Evolutionary conservation across 2,329 filamentous ascomycete species (phyloP), one percentile per base, ranked within the genome.

Genomic region (Rutstroemia sp.): DNA sequence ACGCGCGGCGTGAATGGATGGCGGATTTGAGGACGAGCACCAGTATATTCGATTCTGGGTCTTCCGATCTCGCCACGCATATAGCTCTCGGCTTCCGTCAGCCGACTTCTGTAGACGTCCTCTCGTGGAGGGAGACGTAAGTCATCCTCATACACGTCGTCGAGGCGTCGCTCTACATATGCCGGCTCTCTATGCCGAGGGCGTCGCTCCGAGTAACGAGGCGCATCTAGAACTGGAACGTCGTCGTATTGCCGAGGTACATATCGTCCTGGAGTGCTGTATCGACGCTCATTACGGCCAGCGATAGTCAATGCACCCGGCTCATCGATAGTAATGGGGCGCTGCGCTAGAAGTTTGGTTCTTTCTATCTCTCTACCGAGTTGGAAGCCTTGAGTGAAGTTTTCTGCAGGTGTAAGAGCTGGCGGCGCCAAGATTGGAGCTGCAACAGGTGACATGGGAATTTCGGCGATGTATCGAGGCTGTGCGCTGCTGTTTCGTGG

Each of bases 311-410:
- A 42, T 44, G 50, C 49, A 44, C 51, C 44, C 51, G 53, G 47
- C 16, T 56, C 53, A 27, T 56, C 39, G 25, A 45, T 18, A 7
- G 44, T 37, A 16, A 50, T 21, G 18, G 58, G 49, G 53, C 56
- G 49, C 52, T 57, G 54, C 21, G 55, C 52, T 27, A 56, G 16
- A 49, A 58, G 42, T 2, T 56, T 52, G 14, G 52, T 49, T 10
- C 59, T 61, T 41, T 54, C 58, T 46, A 59, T 61, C 51, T 69
- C 59, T 14, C 58, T 62, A 56, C 67, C 66, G 2, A 60, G 50
- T 46, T 58, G 63, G 4, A 65, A 62, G 34, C 65, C 65, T 48
- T 63, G 57, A 52, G 27, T 18, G 25, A 51, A 47, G 27, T 19
- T 45, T 19, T 66, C 66, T 23, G 64, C 61, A n/a, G 60, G 51